Evolutionary conservation across 148 eudicot genomes (phyloP).

Genomic region (Polygonum maritimum): DNA sequence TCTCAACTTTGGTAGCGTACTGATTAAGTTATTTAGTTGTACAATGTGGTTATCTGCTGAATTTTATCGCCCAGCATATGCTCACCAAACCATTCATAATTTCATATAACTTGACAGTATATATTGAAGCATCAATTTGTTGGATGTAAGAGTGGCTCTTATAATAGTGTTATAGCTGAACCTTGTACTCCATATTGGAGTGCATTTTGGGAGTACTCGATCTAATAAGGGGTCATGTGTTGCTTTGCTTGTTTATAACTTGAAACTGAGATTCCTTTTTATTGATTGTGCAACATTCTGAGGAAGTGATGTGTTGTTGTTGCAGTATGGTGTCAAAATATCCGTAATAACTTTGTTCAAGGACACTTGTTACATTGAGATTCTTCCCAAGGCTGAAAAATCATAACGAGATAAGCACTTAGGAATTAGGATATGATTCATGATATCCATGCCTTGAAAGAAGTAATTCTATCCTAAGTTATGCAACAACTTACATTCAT

Average conservation of each 20-base stretch:
- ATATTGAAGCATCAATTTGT: too few relatives aligned
- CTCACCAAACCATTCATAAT: background rate
- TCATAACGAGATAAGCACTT: constrained; percentile 52
- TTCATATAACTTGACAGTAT: too few relatives aligned
- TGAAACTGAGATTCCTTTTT: background rate
- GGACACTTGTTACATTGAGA: constrained; percentile 86
- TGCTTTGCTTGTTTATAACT: background rate
- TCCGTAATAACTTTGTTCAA: constrained; percentile 75
- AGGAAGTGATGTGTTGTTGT: background rate
- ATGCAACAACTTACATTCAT: background rate
- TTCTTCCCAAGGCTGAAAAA: constrained; percentile 62
- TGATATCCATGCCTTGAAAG: too few relatives aligned
- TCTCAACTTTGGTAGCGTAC: background rate
- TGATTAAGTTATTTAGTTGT: background rate
- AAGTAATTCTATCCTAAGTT: too few relatives aligned
- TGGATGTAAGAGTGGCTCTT: too few relatives aligned
- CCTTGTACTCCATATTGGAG: too few relatives aligned
- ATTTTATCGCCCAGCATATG: background rate
- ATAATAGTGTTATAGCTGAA: too few relatives aligned
- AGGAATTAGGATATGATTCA: background rate
- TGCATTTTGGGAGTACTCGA: too few relatives aligned
- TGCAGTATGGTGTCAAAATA: constrained; percentile 87
- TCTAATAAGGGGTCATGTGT: too few relatives aligned
- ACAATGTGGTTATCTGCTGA: background rate
- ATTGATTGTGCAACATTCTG: background rate